Conservation (phyloP, 1,284 basidiomycete genomes). For the Phenoliferia sp. region DNA sequence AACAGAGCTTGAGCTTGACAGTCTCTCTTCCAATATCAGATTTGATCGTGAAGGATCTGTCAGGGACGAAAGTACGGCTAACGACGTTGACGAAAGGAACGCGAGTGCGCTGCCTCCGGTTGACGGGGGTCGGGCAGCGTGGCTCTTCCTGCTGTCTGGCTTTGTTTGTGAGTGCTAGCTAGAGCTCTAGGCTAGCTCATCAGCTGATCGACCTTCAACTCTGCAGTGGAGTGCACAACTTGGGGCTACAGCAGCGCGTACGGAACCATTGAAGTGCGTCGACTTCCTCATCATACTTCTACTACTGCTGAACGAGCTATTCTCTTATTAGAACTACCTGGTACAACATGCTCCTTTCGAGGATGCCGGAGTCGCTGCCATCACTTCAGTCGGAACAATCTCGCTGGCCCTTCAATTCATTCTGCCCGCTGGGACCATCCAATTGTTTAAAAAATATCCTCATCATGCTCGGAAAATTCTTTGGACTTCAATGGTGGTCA, state of each 20-base stretch:
- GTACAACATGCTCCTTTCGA: not conserved
- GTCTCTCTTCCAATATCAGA: too few species aligned
- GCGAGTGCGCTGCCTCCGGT: not conserved
- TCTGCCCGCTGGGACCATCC: not conserved
- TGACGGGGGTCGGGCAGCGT: not conserved
- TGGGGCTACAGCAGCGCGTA: not conserved
- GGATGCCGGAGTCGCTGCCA: not conserved
- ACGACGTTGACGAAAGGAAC: not conserved
- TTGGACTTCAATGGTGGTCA: not conserved
- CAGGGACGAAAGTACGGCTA: not conserved
- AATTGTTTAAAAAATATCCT: conserved; percentile 4
- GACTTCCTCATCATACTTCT: not conserved
- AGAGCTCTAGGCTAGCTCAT: too few species aligned
- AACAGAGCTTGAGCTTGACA: not conserved
- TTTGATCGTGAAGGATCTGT: not conserved
- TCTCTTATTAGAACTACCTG: not conserved
- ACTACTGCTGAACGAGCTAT: too few species aligned
- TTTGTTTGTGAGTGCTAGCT: not conserved
- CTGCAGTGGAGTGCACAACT: not conserved
- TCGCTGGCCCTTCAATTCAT: not conserved
- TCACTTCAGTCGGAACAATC: not conserved
- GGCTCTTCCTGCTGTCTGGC: not conserved
- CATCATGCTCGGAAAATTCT: not conserved
- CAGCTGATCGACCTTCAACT: too few species aligned
- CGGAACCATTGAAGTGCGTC: not conserved